Evolutionary conservation across 2,329 filamentous ascomycete genomes (phyloP).

Genomic region (Dothistroma pini): DNA sequence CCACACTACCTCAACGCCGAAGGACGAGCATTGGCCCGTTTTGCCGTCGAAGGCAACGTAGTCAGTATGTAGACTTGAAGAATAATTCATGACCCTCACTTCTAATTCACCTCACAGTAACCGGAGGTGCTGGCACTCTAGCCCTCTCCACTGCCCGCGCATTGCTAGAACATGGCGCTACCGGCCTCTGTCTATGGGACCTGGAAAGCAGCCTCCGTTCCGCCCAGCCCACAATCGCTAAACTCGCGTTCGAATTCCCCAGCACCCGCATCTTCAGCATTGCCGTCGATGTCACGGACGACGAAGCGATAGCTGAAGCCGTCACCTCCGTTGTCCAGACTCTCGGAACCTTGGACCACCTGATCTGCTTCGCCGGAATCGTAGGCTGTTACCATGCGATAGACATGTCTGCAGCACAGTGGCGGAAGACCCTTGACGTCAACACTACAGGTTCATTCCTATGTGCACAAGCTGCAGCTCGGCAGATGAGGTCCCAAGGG

Average conservation of each 20-base stretch:
- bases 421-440: slow-evolving; percentile 63
- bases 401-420: slow-evolving; percentile 57
- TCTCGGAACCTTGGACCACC: slow-evolving; percentile 53
- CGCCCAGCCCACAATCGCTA: slow-evolving; percentile 42
- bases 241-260: slow-evolving; percentile 55
- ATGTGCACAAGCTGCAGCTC: slow-evolving; percentile 62
- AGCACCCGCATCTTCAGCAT: slow-evolving; percentile 48
- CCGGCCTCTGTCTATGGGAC: slow-evolving; percentile 60
- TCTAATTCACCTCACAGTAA: slow-evolving; percentile 44
- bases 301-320: slow-evolving; percentile 44
- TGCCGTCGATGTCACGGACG: slow-evolving; percentile 59
- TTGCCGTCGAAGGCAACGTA: slow-evolving; percentile 52
- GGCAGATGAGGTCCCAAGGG: slow-evolving; percentile 51
- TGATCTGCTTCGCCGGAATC: slow-evolving; percentile 66
- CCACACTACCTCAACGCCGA: slow-evolving; percentile 41
- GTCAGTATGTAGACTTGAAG: slow-evolving; percentile 42
- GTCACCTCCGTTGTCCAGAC: slow-evolving; percentile 40
- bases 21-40: slow-evolving; percentile 46
- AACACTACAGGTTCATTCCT: slow-evolving; percentile 70
- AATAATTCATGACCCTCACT: neutral
- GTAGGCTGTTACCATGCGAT: slow-evolving; percentile 61
- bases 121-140: slow-evolving; percentile 63
- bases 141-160: slow-evolving; percentile 57
- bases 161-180: slow-evolving; percentile 64
- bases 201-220: slow-evolving; percentile 44